Conservation (phyloP, 192 early-diverging fungal genomes). For the Coemansia sp. region DNA sequence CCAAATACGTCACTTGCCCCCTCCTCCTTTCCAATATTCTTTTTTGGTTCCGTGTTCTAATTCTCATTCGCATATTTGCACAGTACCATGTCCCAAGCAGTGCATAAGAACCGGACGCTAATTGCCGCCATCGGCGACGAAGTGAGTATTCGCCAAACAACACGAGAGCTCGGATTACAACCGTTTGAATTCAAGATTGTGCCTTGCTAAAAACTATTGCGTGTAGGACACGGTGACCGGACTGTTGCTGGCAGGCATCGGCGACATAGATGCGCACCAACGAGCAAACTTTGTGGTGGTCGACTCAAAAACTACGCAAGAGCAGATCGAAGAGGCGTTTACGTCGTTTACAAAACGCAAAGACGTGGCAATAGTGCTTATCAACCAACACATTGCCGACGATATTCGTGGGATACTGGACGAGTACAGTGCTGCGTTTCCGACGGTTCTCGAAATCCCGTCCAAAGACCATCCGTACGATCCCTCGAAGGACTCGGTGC, state of each 20-base stretch:
- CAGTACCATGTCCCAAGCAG: slow-evolving; percentile 22
- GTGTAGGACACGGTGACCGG: slow-evolving; percentile 91
- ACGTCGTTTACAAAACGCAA: slow-evolving; percentile 84
- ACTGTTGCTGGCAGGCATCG: slow-evolving; percentile 94
- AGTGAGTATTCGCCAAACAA: slow-evolving; percentile 13
- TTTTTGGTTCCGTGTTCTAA: not conserved
- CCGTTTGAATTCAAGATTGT: not conserved
- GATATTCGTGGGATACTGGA: slow-evolving; percentile 88
- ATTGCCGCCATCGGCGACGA: slow-evolving; percentile 56
- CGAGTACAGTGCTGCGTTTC: slow-evolving; percentile 88
- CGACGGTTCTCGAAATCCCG: slow-evolving; percentile 97
- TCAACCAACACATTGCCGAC: slow-evolving; percentile 97
- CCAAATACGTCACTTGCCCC: not conserved
- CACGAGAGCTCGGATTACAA: too few relatives aligned
- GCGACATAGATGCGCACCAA: slow-evolving; percentile 90
- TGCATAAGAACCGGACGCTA: slow-evolving; percentile 42
- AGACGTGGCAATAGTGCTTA: slow-evolving; percentile 97
- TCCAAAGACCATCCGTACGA: slow-evolving; percentile 99
- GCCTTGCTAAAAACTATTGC: not conserved
- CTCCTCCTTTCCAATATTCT: not conserved
- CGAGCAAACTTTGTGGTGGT: slow-evolving; percentile 96
- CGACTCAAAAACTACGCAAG: slow-evolving; percentile 78
- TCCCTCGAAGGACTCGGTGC: slow-evolving; percentile 80
- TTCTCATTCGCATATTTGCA: not conserved
- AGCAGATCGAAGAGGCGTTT: slow-evolving; percentile 77